Evolutionary conservation across 345 rosid genomes (phyloP).

Genomic region (Brassica nigra): DNA sequence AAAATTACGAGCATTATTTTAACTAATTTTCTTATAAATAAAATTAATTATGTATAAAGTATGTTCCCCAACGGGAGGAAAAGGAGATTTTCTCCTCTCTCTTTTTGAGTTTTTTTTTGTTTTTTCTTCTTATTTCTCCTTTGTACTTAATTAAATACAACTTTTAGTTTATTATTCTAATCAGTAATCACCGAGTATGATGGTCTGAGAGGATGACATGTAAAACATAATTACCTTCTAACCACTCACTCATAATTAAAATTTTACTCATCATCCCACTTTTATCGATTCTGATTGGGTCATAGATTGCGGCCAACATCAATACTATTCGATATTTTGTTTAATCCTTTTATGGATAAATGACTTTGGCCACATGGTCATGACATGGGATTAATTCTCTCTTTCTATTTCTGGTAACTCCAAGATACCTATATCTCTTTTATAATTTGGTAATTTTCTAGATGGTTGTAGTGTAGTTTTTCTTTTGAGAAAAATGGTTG

Average conservation of each 20-base stretch:
- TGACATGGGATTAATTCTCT: too few species aligned
- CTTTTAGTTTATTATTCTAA: slow-evolving; percentile 1
- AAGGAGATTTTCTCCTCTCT: neutral
- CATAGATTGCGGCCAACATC: slow-evolving; percentile 19
- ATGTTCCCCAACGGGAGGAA: slow-evolving; percentile 40
- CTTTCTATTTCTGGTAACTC: too few species aligned
- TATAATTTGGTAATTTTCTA: too few species aligned
- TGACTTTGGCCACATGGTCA: too few species aligned
- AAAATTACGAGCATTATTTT: slow-evolving; percentile 18
- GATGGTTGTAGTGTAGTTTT: too few species aligned
- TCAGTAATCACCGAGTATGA: neutral
- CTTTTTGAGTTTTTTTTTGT: neutral
- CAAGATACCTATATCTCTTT: too few species aligned
- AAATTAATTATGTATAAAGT: slow-evolving; percentile 12
- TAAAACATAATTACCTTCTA: slow-evolving; percentile 13
- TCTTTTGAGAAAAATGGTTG: neutral
- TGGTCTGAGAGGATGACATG: neutral
- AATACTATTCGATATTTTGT: neutral
- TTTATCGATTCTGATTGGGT: slow-evolving; percentile 20
- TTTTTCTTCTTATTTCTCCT: neutral
- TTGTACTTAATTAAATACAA: neutral
- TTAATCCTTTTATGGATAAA: neutral
- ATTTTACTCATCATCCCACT: slow-evolving; percentile 11
- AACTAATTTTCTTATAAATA: neutral
- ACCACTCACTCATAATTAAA: neutral